Base-by-base conservation (phyloP, 2,329 filamentous ascomycete genomes). In the Chrysoporthe cubensis region DNA sequence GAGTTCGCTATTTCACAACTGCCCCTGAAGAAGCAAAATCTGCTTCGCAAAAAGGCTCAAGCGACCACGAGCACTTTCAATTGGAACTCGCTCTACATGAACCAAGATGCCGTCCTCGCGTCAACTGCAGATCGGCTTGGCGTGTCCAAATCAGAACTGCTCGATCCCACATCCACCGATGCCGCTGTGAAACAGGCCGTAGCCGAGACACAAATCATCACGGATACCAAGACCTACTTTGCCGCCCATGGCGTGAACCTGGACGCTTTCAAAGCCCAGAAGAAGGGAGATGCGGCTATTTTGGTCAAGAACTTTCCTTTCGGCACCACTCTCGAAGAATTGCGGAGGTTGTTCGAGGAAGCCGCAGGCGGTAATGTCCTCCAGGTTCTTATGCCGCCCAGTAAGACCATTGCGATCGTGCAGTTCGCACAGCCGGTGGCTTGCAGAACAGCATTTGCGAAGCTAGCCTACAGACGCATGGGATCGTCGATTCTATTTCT, bases 31-130 rank as follows among this genome's bases (percentile, higher is more conserved):
- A 96, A 96, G 79, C 96, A 98, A 79, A 93, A 93, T 73, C 87
- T 96, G 74, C 91, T 98, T 72, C 93, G 91, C 77, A 92, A 91
- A 75, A 96, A 92, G 80, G 86, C 90, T 62, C 91, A 95, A 74
- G 92, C 94, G 32, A 86, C 91, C 9, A 90, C 90, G 42, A 88
- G 87, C 61, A 89, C 87, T 1, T 98, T 98, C 81, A 97, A 95
- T 77, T 99, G 96, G 96, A 99, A 99, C 82, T 95, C 94, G n/a
- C 84, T 99, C n/a, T 99, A 96, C 79, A 96, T 99, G 92, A 97
- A 91, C 79, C 91, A 93, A 81, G 94, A 99, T 82, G 93, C 96
- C 62, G 94, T 99, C 64, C 94, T 97, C 80, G 89, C 92, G 61
- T 96, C 94, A 6, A 88, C 97, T 70, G 93, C 96, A 60, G 88